Base-by-base conservation (phyloP, 1,139 yeast species). In the Candida sp. region DNA sequence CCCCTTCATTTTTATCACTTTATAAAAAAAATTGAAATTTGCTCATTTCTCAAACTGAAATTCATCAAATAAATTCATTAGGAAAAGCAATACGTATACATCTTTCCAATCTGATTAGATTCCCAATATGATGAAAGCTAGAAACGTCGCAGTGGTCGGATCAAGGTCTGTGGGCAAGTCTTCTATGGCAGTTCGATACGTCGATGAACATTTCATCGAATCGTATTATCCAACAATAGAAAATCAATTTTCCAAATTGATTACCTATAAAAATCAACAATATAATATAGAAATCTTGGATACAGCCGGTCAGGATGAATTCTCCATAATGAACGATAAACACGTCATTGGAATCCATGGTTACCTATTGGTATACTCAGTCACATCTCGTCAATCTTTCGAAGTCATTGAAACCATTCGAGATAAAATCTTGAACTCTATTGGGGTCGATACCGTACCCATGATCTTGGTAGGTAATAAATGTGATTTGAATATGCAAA, bases 281-380 rank as follows among this genome's bases (percentile, higher is more conserved):
- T 89, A 86, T 59, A 86, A 87, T 45, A 81, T 93, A 25, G 97
- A 90, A 61, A 87, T 90, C 47, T 72, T 90, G 51, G 97, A 90
- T 60, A 90, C 97, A 0, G 96, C 97, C 0, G 97, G 97, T n/a
- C 93, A 84, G 68, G 96, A 90, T 63, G 96, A 90, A 68, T 87
- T 84, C 60, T 81, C 89, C 47, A 83, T 88, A 55, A 81, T 90
- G 70, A 87, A 83, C 59, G 93, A 87, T 63, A 87, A 87, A 57
- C 87, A 88, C 50, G 68, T 88, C 44, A 86, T 87, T 43, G 95
- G 95, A 12, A 82, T 87, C 43, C 95, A 88, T 59, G 97, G 97
- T 2, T 87, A 87, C 60, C 72, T 90, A 48, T 70, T 90, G 39
- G 88, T 89, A 34, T 90, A 87, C 65, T 85, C 95, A 41, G 90